Base-by-base conservation (phyloP, 179 eudicot genomes). In the Actinidia arguta region DNA sequence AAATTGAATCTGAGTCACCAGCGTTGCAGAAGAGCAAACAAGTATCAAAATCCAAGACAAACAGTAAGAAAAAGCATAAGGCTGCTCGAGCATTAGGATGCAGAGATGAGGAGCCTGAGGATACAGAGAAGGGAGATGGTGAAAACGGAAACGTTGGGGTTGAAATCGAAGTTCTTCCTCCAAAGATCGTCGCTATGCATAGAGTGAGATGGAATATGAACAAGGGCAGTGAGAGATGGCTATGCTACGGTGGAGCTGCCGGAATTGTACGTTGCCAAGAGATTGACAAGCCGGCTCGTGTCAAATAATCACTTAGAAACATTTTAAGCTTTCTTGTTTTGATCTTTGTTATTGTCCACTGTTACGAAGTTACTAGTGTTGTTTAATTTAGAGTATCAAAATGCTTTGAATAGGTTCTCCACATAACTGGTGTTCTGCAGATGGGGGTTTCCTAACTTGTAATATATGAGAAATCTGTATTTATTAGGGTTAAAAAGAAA, bases 141-240 rank as follows among this genome's bases (percentile, higher is more conserved):
- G 76, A 24, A 16, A 76, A 83, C 50, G 76, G 27, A 13, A 58
- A 87, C 56, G 77, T 17, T 39, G 80, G 42, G 52, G 36, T 42
- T 48, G 89, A 82, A 59, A 18, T 86, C 1, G 94, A 91, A 80
- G 80, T 70, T 16, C 81, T 89, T 6, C 97, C 98, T 81, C 81
- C 98, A 4, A 95, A 93, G 87, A 59, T 80, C 4, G 88, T 89
- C 36, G 93, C 99, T 1, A 90, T 95, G 92, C 93, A 96, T 72
- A 90, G 82, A 81, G 94, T 96, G 63, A 89, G 98, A 91, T 96
- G 99, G 99, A 96, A 95, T 78, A 86, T 94, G 90, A 96, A 96
- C 83, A 89, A 86, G 85, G 99, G 98, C 22, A 90, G 99, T 84
- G 93, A 92, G 87, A 93, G 90, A 77, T 96, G 97, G 99, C 80